Percentiles rank a stretch among this genome's conserved stretches.
Conservation (phyloP, 495 filamentous ascomycete species). For the Acidiella bohemica region DNA sequence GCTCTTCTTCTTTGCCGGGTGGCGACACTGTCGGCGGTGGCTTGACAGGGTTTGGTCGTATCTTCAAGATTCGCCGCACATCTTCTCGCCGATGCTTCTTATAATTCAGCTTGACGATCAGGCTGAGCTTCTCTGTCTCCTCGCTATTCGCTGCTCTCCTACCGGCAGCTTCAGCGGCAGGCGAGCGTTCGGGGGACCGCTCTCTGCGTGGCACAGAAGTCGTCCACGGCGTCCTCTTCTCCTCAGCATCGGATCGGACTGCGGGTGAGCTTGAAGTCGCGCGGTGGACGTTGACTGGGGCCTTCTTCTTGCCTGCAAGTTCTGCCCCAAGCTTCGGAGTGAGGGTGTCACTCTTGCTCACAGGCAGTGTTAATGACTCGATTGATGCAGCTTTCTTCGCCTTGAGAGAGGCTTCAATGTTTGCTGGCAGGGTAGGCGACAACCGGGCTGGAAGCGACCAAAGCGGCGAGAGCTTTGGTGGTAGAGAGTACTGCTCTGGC, state of each 20-base stretch:
- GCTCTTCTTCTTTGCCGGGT: not conserved
- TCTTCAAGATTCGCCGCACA: slow-evolving; percentile 11
- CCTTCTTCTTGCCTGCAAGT: slow-evolving; percentile 6
- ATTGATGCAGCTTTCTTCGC: slow-evolving; percentile 3
- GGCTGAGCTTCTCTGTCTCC: not conserved
- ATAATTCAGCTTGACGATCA: slow-evolving; percentile 18
- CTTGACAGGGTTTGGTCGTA: slow-evolving; percentile 7
- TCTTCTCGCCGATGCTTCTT: slow-evolving; percentile 4
- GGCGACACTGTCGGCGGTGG: not conserved
- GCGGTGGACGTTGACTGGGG: slow-evolving; percentile 13
- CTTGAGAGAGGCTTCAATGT: slow-evolving; percentile 10
- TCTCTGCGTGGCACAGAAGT: not conserved
- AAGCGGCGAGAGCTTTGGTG: slow-evolving; percentile 13
- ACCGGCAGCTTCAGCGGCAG: slow-evolving; percentile 2
- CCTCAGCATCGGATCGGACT: slow-evolving; percentile 10
- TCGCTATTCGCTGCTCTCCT: too few species aligned
- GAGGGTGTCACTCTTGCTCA: slow-evolving; percentile 10
- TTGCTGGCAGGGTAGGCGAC: slow-evolving; percentile 14
- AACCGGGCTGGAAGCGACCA: slow-evolving; percentile 3
- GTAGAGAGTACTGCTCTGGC: not conserved
- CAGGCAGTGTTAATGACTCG: not conserved
- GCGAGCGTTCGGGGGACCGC: slow-evolving; percentile 6
- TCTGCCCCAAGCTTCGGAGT: slow-evolving; percentile 4
- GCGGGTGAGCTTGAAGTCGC: slow-evolving; percentile 16
- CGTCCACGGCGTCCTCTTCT: not conserved